These are phyloP conservation scores for Trapa incisa DNA, from an alignment of 345 rosid genomes.

Conservation along the genomic window DNA sequence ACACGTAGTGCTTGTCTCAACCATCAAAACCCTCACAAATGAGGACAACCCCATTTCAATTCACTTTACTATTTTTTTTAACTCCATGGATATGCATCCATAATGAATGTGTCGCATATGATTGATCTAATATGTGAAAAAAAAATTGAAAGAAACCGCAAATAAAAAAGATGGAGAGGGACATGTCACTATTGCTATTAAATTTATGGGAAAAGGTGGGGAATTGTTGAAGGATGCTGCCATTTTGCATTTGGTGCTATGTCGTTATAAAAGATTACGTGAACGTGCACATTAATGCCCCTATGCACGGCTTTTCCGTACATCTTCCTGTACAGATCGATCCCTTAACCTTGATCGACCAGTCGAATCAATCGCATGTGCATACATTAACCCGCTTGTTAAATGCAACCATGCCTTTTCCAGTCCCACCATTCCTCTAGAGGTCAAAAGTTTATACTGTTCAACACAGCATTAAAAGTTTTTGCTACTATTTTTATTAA, in stretches of 20 bases:
- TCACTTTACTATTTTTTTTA: no score
- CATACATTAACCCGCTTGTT: neutral
- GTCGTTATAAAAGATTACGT: neutral
- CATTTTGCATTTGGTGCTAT: neutral
- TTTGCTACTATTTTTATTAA: no score
- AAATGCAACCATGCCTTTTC: neutral
- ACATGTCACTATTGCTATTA: neutral
- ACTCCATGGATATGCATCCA: no score
- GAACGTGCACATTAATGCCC: slow-evolving; percentile 1
- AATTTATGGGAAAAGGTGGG: neutral
- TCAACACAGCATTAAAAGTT: no score
- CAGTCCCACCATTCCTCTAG: neutral
- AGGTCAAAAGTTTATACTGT: no score
- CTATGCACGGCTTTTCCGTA: neutral
- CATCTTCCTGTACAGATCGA: neutral
- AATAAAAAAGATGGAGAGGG: neutral
- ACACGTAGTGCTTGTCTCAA: neutral
- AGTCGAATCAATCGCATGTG: neutral
- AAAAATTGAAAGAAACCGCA: neutral
- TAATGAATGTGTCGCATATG: neutral
- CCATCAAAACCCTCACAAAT: neutral
- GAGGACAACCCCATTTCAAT: no score
- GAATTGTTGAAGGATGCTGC: neutral
- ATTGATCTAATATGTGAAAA: neutral
- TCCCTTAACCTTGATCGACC: neutral